Conservation (phyloP, 176 grass and related monocot species). For the Avena atlantica region DNA sequence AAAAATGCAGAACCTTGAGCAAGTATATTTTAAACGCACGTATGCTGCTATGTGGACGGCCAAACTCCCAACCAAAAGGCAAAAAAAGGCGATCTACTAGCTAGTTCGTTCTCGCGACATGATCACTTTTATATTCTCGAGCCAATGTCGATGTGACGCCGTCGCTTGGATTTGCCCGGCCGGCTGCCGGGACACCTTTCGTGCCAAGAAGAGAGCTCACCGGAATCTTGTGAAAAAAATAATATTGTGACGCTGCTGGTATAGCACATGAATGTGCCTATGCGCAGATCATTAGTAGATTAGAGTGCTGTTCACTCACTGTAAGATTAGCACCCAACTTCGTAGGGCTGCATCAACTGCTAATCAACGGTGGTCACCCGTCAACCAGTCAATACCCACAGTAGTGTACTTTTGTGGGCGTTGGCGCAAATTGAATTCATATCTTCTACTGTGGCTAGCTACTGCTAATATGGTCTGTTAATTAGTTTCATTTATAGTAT, state of each 20-base stretch:
- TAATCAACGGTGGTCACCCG: not conserved
- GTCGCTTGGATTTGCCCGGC: slow-evolving; percentile 29
- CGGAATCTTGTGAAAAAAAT: slow-evolving; percentile 5
- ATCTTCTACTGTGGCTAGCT: not conserved
- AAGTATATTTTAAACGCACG: slow-evolving; percentile 9
- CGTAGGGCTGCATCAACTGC: not conserved
- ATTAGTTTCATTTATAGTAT: not conserved
- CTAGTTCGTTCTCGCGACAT: not conserved
- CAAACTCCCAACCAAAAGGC: not conserved
- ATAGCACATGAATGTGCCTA: not conserved
- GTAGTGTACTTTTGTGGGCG: not conserved
- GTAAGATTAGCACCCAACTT: not conserved
- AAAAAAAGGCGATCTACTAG: not conserved
- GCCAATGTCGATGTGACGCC: slow-evolving; percentile 9
- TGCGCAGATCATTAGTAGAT: not conserved
- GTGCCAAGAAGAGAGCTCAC: not conserved
- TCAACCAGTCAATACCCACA: too few species aligned
- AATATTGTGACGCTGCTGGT: not conserved
- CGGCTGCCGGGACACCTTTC: slow-evolving; percentile 39
- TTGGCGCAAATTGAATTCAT: not conserved
- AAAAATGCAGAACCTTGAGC: not conserved
- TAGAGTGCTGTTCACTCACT: not conserved
- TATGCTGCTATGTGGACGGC: not conserved
- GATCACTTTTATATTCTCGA: slow-evolving; percentile 32
- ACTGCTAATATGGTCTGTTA: slow-evolving; percentile 8